Conservation (phyloP, 805 yeast species). For the Spathaspora passalidarum region DNA sequence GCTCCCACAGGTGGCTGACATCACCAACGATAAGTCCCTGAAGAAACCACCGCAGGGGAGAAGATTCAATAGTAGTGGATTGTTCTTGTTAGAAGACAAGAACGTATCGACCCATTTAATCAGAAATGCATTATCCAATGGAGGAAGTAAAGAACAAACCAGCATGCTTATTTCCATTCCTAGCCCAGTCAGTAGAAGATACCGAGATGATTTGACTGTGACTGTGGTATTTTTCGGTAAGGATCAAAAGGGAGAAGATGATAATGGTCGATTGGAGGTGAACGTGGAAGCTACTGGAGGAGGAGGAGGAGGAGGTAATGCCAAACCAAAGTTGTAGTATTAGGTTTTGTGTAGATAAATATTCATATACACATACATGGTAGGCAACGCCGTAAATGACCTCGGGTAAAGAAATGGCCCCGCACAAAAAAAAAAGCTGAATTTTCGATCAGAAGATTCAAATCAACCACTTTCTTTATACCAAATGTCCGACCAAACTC, state of each 20-base stretch:
- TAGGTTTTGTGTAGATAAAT: no score
- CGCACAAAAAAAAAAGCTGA: neutral
- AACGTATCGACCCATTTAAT: slow-evolving; percentile 92
- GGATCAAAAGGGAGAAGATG: slow-evolving; percentile 38
- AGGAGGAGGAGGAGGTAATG: slow-evolving; percentile 43
- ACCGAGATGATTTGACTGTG: slow-evolving; percentile 94
- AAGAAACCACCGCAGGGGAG: slow-evolving; percentile 49
- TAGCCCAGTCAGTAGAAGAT: slow-evolving; percentile 83
- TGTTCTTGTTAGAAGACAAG: slow-evolving; percentile 69
- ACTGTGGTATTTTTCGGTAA: slow-evolving; percentile 92
- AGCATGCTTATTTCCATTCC: slow-evolving; percentile 89
- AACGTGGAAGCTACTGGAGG: slow-evolving; percentile 59
- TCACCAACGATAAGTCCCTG: slow-evolving; percentile 56
- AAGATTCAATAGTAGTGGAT: slow-evolving; percentile 40
- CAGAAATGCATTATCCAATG: slow-evolving; percentile 84
- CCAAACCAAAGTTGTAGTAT: slow-evolving; percentile 49
- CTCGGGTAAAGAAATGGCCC: neutral
- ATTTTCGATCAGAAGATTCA: neutral
- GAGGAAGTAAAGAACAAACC: slow-evolving; percentile 85
- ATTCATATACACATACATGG: no score
- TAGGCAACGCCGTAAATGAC: no score
- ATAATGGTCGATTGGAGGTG: slow-evolving; percentile 50
- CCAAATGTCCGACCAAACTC: neutral
- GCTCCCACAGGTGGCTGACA: slow-evolving; percentile 62
- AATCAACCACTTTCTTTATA: neutral